A percentile compares a stretch with the other conserved stretches of the same genome.
Evolutionary conservation across 2,329 filamentous ascomycete genomes (phyloP).

Genomic region (Penicillium sp.): DNA sequence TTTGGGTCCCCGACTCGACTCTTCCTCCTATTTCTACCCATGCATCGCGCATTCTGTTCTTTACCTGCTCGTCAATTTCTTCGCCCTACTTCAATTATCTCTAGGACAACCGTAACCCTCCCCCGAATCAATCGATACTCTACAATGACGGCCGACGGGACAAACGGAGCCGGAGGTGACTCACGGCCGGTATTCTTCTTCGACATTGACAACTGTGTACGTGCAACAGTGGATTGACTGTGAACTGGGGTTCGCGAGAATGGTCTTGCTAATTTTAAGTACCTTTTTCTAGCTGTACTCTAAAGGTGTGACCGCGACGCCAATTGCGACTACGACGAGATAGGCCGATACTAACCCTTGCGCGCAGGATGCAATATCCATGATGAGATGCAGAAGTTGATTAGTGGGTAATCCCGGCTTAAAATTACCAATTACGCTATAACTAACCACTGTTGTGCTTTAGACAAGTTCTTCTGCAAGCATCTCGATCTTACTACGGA

Average conservation of each 20-base stretch:
- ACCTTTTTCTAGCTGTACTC: constrained; percentile 66
- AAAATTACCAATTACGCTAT: background rate
- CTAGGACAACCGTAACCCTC: constrained; percentile 1
- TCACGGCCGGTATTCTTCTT: constrained; percentile 67
- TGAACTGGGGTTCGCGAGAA: background rate
- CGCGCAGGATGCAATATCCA: constrained; percentile 72
- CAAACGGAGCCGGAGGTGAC: constrained; percentile 26
- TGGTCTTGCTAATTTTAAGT: constrained; percentile 10
- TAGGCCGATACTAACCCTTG: constrained; percentile 11
- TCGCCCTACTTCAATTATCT: background rate
- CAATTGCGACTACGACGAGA: background rate
- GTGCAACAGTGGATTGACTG: constrained; percentile 27
- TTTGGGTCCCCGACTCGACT: background rate
- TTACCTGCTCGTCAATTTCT: constrained; percentile 6
- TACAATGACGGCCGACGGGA: constrained; percentile 25
- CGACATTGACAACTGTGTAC: constrained; percentile 94
- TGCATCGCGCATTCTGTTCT: constrained; percentile 16
- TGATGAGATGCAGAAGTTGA: constrained; percentile 83
- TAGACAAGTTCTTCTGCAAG: constrained; percentile 61
- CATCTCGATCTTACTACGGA: constrained; percentile 73
- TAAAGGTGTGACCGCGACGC: constrained; percentile 58
- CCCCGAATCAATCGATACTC: constrained; percentile 4
- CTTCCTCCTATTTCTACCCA: constrained; percentile 5
- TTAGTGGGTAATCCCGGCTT: constrained; percentile 47
- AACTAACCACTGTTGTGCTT: background rate